Percentiles rank a stretch among this genome's conserved stretches.
Conservation (phyloP, 768 basidiomycete genomes). For the Tephrocybe sp. region DNA sequence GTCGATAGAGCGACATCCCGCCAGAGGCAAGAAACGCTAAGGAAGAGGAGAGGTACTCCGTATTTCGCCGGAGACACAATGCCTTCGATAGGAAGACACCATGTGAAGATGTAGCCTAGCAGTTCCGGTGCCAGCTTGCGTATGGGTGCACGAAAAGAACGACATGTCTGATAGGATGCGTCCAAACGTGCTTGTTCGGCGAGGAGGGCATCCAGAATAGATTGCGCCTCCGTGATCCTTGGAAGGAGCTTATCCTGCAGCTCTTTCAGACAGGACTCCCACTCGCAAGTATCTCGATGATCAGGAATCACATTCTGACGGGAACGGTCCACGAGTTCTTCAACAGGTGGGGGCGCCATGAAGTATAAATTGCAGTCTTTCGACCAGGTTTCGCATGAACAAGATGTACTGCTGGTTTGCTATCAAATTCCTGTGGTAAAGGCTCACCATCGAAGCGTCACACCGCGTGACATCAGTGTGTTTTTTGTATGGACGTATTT, state of each 20-base stretch:
- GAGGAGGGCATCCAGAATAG: constrained; percentile 5
- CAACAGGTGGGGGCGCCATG: not conserved
- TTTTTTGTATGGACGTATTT: not conserved
- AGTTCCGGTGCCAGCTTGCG: constrained; percentile 7
- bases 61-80: constrained; percentile 3
- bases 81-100: not conserved
- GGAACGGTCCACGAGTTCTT: not conserved
- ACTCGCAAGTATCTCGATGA: not conserved
- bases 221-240: constrained; percentile 3
- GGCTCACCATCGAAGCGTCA: too few relatives aligned
- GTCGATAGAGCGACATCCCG: constrained; percentile 9
- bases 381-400: too few relatives aligned
- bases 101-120: not conserved
- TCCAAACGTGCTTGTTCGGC: not conserved
- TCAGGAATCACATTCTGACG: not conserved
- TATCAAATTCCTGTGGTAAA: too few relatives aligned
- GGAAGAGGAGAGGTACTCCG: constrained; percentile 5
- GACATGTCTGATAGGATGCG: constrained; percentile 1
- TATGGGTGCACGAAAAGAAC: constrained; percentile 8
- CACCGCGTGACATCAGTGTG: not conserved
- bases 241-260: not conserved
- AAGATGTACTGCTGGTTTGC: too few relatives aligned
- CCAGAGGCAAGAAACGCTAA: constrained; percentile 8
- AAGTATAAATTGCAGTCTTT: not conserved
- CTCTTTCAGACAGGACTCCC: not conserved